Base-by-base conservation (phyloP, 1,284 basidiomycete species). In the Pseudozyma sp. region DNA sequence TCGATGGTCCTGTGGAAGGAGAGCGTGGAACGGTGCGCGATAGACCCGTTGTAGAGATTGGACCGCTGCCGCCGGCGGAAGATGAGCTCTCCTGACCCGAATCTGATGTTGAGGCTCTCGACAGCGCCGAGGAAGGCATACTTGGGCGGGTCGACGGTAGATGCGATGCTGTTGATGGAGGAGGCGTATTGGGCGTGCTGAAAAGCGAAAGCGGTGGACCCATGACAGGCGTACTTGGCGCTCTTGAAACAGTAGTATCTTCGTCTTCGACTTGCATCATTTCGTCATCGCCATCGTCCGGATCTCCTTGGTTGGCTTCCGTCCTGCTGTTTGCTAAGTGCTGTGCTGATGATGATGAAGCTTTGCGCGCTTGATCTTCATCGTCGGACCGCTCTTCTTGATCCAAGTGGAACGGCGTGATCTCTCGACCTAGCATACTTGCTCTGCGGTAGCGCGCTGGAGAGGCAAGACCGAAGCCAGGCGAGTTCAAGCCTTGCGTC, bases 351-450 rank as follows among this genome's bases (percentile, higher is more conserved):
- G 57, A n/a, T 0, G 21, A 43, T 31, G 14, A 13, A 5, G 14
- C 34, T 2, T 31, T 35, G 34, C 38, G 40, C 12, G 39, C 36
- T 19, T 16, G 8, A 0, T 62, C 61, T 5, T 64, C 57, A 11
- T 60, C 50, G 11, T 70, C 62, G 4, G 53, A 65, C 2, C 48
- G 55, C n/a, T 67, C 71, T 4, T 64, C 62, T 1, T 48, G 11
- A 25, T 76, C 68, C 19, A 73, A 61, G 11, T 63, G 59, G 31
- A 72, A 76, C 1, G 75, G 71, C 1, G 72, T 73, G 57, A 80
- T 69, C 39, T 80, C 78, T 14, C 70, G 45, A 14, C 78, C 78
- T 9, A 80, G 52, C 77, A 78, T 78, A 56, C 74, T 77, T 40
- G 70, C 70, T 44, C 78, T 39, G 14, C 78, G 63, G 47, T 77